A percentile compares a stretch with the other conserved stretches of the same genome.
Evolutionary conservation across 2,329 filamentous ascomycete species (phyloP).

Genomic region (Fusarium liriodendri): DNA sequence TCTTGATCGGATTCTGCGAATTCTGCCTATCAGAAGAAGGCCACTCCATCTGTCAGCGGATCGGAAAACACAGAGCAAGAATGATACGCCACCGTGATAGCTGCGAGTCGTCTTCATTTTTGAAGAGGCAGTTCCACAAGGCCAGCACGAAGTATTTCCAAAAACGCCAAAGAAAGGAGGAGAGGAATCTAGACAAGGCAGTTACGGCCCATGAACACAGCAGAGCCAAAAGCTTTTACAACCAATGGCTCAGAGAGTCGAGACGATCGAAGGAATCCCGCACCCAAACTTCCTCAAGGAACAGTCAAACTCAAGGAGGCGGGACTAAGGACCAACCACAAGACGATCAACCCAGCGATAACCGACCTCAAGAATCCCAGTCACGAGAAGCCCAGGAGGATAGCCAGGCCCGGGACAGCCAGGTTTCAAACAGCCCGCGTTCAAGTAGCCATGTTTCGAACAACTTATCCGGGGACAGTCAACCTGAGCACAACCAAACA

Average conservation of each 20-base stretch:
- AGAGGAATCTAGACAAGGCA: not conserved
- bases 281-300: not conserved
- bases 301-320: not conserved
- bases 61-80: not conserved
- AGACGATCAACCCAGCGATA: not conserved
- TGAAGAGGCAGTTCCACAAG: not conserved
- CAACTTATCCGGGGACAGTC: not conserved
- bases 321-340: not conserved
- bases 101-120: not conserved
- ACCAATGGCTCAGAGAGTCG: not conserved
- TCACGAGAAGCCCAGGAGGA: not conserved
- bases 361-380: not conserved
- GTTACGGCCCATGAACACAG: not conserved
- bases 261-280: not conserved
- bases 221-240: not conserved
- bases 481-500: not conserved
- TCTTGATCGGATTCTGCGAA: not conserved
- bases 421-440: not conserved
- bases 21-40: conserved; percentile 1
- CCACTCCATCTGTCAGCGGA: not conserved
- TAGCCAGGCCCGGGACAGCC: not conserved
- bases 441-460: not conserved
- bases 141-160: not conserved
- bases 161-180: not conserved
- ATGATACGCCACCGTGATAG: not conserved